Percentiles rank a stretch among this genome's conserved stretches.
Evolutionary conservation across 78 protist species (phyloP).

Genomic region (Diacronema lutheri): DNA sequence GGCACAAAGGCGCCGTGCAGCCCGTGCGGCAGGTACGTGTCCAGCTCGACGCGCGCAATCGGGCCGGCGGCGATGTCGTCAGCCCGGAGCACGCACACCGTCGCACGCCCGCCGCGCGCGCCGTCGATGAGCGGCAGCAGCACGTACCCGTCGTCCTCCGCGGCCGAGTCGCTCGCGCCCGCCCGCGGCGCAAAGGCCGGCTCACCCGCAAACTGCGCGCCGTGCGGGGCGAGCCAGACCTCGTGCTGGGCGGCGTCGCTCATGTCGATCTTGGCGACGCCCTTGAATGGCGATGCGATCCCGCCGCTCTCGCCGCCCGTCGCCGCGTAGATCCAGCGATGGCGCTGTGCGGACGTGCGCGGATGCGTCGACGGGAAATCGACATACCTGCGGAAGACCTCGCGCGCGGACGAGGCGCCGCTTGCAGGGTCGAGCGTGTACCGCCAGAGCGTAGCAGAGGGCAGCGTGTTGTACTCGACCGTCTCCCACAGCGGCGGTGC

Average conservation of each 20-base stretch:
- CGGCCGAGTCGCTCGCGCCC: neutral
- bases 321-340: neutral
- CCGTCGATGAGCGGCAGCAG: neutral
- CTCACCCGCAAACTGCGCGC: neutral
- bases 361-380: neutral
- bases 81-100: neutral
- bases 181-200: neutral
- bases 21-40: too few species aligned
- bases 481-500: neutral
- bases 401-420: neutral
- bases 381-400: neutral
- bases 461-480: neutral
- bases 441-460: neutral
- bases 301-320: neutral
- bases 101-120: neutral
- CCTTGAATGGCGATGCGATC: neutral
- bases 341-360: neutral
- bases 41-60: neutral
- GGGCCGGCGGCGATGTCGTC: neutral
- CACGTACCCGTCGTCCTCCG: constrained; percentile 1
- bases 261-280: neutral
- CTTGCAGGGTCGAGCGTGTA: neutral
- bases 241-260: neutral
- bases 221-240: neutral
- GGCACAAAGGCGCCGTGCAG: too few species aligned